Percentiles rank a stretch among this genome's conserved stretches.
phyloP scores from a whole-genome alignment of 2,329 filamentous ascomycete genomes.

The Elsinoe perseae region DNA sequence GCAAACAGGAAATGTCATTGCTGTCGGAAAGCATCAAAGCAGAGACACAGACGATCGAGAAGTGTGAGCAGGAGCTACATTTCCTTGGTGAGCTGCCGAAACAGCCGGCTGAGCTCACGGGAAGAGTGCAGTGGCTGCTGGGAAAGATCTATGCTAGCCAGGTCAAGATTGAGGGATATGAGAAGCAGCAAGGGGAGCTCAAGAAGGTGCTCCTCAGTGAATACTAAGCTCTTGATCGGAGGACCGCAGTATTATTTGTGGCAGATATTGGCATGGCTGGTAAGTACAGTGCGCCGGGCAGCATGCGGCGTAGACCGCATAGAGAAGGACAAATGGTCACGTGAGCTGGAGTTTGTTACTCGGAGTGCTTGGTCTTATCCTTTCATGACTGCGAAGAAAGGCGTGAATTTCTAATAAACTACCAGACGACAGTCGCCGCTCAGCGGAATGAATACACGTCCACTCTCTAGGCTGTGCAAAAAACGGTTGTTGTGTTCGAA shows the following conservation, averaged over 20 bases:
- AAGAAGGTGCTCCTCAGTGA: conserved; percentile 62
- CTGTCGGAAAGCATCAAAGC: conserved; percentile 61
- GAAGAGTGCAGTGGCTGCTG: conserved; percentile 64
- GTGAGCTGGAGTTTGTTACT: neutral
- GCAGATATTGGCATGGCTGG: too few relatives aligned
- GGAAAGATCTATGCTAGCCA: conserved; percentile 67
- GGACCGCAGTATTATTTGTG: too few relatives aligned
- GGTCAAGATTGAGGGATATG: conserved; percentile 63
- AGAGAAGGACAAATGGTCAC: neutral
- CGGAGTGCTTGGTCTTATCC: neutral
- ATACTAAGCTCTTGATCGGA: conserved; percentile 28
- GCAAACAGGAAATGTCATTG: conserved; percentile 61
- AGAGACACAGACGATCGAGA: conserved; percentile 67
- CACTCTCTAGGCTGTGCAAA: conserved; percentile 1
- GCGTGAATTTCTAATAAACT: neutral
- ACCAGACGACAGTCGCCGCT: neutral
- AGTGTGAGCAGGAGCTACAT: conserved; percentile 69
- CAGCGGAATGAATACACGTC: neutral
- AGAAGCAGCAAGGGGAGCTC: conserved; percentile 60
- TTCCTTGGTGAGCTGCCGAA: conserved; percentile 63
- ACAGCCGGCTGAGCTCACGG: conserved; percentile 59
- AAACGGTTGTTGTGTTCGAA: neutral
- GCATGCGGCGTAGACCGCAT: too few relatives aligned
- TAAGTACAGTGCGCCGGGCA: too few relatives aligned
- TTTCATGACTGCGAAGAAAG: neutral